Conservation (phyloP, 1,284 basidiomycete genomes). For the Porogramme epimiltina region DNA sequence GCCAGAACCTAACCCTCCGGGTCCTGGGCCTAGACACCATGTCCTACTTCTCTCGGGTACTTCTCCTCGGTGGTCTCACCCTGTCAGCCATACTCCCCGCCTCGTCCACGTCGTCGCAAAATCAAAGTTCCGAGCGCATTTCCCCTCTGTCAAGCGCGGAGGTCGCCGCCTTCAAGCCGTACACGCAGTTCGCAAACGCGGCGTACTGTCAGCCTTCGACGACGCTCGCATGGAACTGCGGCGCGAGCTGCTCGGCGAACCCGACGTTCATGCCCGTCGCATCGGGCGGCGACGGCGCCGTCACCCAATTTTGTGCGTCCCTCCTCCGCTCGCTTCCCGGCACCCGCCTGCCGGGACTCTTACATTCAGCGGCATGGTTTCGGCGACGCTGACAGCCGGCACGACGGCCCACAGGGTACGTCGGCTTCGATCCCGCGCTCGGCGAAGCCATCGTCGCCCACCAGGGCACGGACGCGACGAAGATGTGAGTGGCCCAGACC, state of each 20-base stretch:
- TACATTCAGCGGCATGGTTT: background rate
- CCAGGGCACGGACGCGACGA: slow-evolving; percentile 5
- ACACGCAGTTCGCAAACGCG: slow-evolving; percentile 54
- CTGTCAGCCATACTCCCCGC: no score
- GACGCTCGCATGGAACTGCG: slow-evolving; percentile 58
- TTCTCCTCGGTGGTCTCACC: no score
- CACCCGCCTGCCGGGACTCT: no score
- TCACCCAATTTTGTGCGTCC: slow-evolving; percentile 8
- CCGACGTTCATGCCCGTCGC: slow-evolving; percentile 21
- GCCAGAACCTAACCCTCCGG: no score
- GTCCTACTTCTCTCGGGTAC: no score
- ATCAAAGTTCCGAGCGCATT: no score
- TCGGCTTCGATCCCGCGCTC: slow-evolving; percentile 8
- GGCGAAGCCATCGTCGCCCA: slow-evolving; percentile 7
- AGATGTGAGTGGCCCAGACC: slow-evolving; percentile 1
- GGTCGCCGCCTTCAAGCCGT: slow-evolving; percentile 52
- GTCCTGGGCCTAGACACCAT: no score
- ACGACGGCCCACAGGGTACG: slow-evolving; percentile 4
- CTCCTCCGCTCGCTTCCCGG: background rate
- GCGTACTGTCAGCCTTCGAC: slow-evolving; percentile 49
- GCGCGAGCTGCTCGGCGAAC: slow-evolving; percentile 53
- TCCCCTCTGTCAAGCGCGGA: slow-evolving; percentile 41
- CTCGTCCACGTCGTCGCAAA: no score
- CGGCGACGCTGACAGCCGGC: background rate
- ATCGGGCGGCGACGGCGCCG: slow-evolving; percentile 6